A percentile compares a stretch with the other conserved stretches of the same genome.
These are phyloP conservation scores for Zygosaccharomyces sapae DNA, from an alignment of 1,139 yeast genomes.

Conservation along the genomic window DNA sequence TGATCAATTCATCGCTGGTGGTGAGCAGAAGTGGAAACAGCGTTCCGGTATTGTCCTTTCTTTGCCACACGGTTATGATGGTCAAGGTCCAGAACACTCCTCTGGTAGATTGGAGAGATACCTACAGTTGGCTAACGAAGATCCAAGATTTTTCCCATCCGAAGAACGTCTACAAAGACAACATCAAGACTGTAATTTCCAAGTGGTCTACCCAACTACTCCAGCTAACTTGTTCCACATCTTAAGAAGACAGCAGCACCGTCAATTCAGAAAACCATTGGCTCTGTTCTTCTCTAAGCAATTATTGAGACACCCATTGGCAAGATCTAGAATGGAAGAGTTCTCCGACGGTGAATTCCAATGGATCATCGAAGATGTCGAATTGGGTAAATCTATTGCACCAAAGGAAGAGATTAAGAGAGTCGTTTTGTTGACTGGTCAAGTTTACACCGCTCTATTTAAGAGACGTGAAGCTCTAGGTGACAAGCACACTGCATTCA, in stretches of 20 bases:
- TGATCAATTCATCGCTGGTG: conserved; percentile 96
- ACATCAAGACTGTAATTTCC: conserved; percentile 98
- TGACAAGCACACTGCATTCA: conserved; percentile 79
- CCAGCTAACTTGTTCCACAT: conserved; percentile 97
- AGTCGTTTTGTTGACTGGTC: conserved; percentile 82
- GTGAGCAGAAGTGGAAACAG: conserved; percentile 98
- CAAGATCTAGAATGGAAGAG: conserved; percentile 77
- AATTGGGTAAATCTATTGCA: conserved; percentile 70
- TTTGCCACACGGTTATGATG: conserved; percentile 98
- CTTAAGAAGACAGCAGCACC: conserved; percentile 98
- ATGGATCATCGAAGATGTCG: conserved; percentile 92
- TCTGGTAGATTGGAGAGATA: conserved; percentile 97
- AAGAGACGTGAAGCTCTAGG: conserved; percentile 78
- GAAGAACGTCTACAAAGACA: conserved; percentile 88
- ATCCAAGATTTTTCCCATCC: conserved; percentile 88
- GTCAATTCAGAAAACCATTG: conserved; percentile 98
- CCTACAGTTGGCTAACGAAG: conserved; percentile 93
- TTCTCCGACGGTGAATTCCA: conserved; percentile 91
- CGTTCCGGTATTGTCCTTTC: conserved; percentile 94
- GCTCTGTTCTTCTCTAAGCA: conserved; percentile 86
- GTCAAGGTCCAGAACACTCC: conserved; percentile 99
- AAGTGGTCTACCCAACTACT: conserved; percentile 96
- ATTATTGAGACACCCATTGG: conserved; percentile 95
- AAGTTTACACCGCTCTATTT: conserved; percentile 87
- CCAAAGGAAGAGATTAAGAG: conserved; percentile 84